Percentiles rank a stretch among this genome's conserved stretches.
These are phyloP conservation scores for Calocera cornea DNA, from an alignment of 768 basidiomycete genomes.

Conservation along the genomic window DNA sequence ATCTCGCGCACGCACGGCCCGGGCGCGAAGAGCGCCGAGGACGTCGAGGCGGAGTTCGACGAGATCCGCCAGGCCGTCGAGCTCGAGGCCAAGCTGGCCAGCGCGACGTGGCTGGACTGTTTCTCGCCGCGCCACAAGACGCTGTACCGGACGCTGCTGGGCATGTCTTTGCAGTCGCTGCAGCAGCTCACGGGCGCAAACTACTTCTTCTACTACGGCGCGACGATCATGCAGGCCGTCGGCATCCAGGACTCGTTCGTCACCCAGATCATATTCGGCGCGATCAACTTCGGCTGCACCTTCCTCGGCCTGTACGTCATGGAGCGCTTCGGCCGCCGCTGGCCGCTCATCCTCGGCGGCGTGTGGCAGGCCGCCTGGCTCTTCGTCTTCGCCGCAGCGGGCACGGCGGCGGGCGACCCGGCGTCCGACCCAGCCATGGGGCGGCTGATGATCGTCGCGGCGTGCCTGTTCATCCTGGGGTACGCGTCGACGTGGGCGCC, in stretches of 20 bases:
- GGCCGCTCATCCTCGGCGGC: slow-evolving; percentile 53
- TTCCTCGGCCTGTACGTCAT: slow-evolving; percentile 62
- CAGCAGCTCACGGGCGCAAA: slow-evolving; percentile 64
- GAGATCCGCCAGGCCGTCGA: slow-evolving; percentile 44
- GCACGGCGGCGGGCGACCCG: slow-evolving; percentile 31
- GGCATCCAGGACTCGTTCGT: slow-evolving; percentile 54
- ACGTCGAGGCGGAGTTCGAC: slow-evolving; percentile 19
- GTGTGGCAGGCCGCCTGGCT: slow-evolving; percentile 59
- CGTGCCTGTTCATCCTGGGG: slow-evolving; percentile 58
- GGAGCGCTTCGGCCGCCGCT: slow-evolving; percentile 55
- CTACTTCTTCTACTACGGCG: slow-evolving; percentile 50
- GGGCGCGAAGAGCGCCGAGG: slow-evolving; percentile 29
- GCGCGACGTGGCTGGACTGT: slow-evolving; percentile 53
- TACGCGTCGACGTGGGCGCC: slow-evolving; percentile 62
- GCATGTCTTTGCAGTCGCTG: slow-evolving; percentile 52
- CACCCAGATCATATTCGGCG: slow-evolving; percentile 62
- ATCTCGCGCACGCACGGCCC: slow-evolving; percentile 38
- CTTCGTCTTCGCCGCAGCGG: slow-evolving; percentile 59
- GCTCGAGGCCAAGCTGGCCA: slow-evolving; percentile 31
- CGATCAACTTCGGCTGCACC: slow-evolving; percentile 57
- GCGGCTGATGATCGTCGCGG: slow-evolving; percentile 46
- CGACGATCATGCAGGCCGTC: slow-evolving; percentile 53
- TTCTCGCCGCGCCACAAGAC: slow-evolving; percentile 44
- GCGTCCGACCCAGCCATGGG: not conserved
- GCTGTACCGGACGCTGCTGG: slow-evolving; percentile 42